Evolutionary conservation across 148 eudicot genomes (phyloP).

Genomic region (Silene conica): DNA sequence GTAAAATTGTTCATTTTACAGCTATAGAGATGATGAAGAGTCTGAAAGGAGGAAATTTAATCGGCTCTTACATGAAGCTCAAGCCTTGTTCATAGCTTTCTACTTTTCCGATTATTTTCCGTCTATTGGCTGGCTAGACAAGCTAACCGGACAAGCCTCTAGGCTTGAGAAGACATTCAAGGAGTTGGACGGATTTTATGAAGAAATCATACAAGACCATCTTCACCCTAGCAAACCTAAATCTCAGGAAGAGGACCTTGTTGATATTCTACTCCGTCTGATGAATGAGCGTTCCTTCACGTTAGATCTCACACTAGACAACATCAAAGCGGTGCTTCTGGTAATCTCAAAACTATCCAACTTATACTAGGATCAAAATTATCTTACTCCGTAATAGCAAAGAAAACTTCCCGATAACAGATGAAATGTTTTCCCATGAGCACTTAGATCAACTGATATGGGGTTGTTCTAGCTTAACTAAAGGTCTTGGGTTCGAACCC

Average conservation of each 20-base stretch:
- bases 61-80: background rate
- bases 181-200: background rate
- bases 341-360: conserved; percentile 1
- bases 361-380: background rate
- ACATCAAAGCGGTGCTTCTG: conserved; percentile 21
- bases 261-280: conserved; percentile 6
- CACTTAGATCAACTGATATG: no score
- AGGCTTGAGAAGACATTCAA: background rate
- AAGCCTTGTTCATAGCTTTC: background rate
- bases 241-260: background rate
- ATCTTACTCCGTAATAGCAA: background rate
- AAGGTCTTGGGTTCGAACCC: no score
- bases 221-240: background rate
- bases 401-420: background rate
- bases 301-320: conserved; percentile 11
- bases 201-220: conserved; percentile 3
- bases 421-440: background rate
- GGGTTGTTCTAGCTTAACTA: no score
- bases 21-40: background rate
- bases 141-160: background rate
- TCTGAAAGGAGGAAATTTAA: background rate
- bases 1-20: background rate
- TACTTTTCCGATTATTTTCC: conserved; percentile 5
- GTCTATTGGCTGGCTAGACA: background rate
- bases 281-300: background rate